Evolutionary conservation across 2,329 filamentous ascomycete genomes (phyloP).

Genomic region (Pestalotiopsis fici): DNA sequence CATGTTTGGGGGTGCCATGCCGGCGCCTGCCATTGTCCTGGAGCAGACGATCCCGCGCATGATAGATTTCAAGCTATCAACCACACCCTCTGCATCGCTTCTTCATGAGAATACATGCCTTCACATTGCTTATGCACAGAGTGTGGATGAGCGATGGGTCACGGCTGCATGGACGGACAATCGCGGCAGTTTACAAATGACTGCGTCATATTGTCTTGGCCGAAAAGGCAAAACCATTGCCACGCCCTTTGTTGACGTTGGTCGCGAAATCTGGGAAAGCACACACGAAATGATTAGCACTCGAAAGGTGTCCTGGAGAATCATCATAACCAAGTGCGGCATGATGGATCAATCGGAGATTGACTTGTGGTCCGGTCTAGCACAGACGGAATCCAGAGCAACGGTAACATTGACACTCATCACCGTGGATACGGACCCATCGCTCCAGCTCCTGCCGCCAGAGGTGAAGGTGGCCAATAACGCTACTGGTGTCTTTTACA

Average conservation of each 20-base stretch:
- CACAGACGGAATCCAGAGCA: conserved; percentile 51
- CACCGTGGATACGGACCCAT: conserved; percentile 65
- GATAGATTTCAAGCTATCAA: conserved; percentile 74
- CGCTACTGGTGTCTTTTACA: conserved; percentile 47
- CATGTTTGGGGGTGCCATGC: conserved; percentile 54
- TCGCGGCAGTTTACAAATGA: conserved; percentile 71
- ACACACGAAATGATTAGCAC: conserved; percentile 72
- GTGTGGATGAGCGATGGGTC: conserved; percentile 76
- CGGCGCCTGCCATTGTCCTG: conserved; percentile 71
- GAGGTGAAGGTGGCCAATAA: conserved; percentile 48
- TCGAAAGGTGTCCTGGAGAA: conserved; percentile 74
- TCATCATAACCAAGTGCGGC: conserved; percentile 73
- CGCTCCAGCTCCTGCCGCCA: conserved; percentile 63
- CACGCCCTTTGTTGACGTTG: conserved; percentile 62
- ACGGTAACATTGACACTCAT: conserved; percentile 59
- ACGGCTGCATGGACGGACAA: conserved; percentile 82
- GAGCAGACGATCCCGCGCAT: conserved; percentile 69
- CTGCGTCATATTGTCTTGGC: conserved; percentile 71
- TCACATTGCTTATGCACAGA: conserved; percentile 77
- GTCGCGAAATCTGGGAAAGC: conserved; percentile 75
- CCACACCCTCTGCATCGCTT: conserved; percentile 70
- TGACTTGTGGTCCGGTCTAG: conserved; percentile 57
- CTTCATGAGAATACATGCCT: conserved; percentile 79
- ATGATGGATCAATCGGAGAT: conserved; percentile 68
- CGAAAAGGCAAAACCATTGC: conserved; percentile 55